Evolutionary conservation across 202 grass and related monocot genomes (phyloP), one percentile per base, ranked within the genome.

Genomic region (Setaria viridis): DNA sequence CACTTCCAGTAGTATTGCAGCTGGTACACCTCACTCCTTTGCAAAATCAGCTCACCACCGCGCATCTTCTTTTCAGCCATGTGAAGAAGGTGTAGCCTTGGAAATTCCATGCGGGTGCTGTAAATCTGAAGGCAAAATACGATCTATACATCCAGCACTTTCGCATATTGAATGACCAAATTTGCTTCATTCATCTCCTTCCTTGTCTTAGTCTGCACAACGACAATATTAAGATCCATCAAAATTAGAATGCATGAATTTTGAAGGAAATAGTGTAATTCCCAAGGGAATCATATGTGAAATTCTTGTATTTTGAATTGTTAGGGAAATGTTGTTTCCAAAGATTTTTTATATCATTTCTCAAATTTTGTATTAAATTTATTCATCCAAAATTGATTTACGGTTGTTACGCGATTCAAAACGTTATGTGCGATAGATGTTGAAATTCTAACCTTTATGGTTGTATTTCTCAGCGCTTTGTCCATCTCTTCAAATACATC

Each of bases 401-500:
- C 4, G 4, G 2, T 48, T 48, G 42, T 45, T 69, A 25, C 17
- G 13, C 30, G 21, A 29, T 80, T 8, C 5, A 60, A 55, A 80
- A 63, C 29, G 37, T 0, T 37, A 37, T 48, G 14, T 59, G 65
- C 2, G 54, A 16, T 34, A 74, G 9, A 79, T 77, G 15, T 6
- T 13, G 16, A 59, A 77, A 83, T 57, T 47, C 11, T 48, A 84
- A 92, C 91, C 84, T 84, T 85, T 42, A 50, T 9, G 25, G 74
- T 46, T 62, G 81, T 87, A 67, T 85, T 91, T 60, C 47, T 80
- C 81, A 67, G 85, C 20, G 82, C 87, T 80, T 67, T 91, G n/a
- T 89, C 89, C 71, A 89, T 85, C 71, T 89, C 92, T 64, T 87
- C 87, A 0, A 89, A 84, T 19, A 94, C 67, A 41, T 89, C 87